A percentile compares a stretch with the other conserved stretches of the same genome.
phyloP scores from a whole-genome alignment of 176 grass and related monocot genomes.

The Olyra latifolia region DNA sequence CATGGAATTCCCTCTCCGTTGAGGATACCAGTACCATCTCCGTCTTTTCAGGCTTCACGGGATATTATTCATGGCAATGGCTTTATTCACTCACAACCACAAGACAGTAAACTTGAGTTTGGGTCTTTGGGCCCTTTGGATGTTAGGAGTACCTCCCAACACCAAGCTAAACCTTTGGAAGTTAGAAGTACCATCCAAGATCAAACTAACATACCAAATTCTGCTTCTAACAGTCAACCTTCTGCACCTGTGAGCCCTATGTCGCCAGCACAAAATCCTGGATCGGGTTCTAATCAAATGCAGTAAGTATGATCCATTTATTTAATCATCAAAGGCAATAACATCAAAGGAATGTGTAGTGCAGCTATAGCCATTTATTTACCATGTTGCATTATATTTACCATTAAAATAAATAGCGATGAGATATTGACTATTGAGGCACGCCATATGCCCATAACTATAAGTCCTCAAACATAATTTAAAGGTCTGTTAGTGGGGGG shows the following conservation, averaged over 20 bases:
- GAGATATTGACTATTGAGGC: not conserved
- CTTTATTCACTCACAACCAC: slow-evolving; percentile 26
- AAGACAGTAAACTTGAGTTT: slow-evolving; percentile 54
- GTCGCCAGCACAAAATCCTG: slow-evolving; percentile 28
- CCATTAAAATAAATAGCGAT: not conserved
- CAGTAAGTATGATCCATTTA: slow-evolving; percentile 37
- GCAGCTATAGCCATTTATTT: not conserved
- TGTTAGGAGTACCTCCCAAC: slow-evolving; percentile 13
- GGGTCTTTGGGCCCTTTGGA: slow-evolving; percentile 46
- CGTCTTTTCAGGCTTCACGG: slow-evolving; percentile 31
- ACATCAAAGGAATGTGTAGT: not conserved
- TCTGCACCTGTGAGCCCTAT: slow-evolving; percentile 29
- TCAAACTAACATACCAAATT: slow-evolving; percentile 39
- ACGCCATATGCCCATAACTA: not conserved
- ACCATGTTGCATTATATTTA: not conserved
- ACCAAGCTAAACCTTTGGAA: slow-evolving; percentile 11
- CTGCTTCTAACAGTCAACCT: slow-evolving; percentile 16
- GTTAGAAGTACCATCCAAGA: slow-evolving; percentile 28
- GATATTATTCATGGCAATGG: slow-evolving; percentile 46
- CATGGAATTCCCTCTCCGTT: slow-evolving; percentile 41
- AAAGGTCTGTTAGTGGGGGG: not conserved
- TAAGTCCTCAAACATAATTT: slow-evolving; percentile 8
- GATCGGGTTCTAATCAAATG: slow-evolving; percentile 27
- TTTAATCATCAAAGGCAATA: slow-evolving; percentile 9
- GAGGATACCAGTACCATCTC: slow-evolving; percentile 23